phyloP scores from a whole-genome alignment of 495 filamentous ascomycete species.

The Bacidia rubella region DNA sequence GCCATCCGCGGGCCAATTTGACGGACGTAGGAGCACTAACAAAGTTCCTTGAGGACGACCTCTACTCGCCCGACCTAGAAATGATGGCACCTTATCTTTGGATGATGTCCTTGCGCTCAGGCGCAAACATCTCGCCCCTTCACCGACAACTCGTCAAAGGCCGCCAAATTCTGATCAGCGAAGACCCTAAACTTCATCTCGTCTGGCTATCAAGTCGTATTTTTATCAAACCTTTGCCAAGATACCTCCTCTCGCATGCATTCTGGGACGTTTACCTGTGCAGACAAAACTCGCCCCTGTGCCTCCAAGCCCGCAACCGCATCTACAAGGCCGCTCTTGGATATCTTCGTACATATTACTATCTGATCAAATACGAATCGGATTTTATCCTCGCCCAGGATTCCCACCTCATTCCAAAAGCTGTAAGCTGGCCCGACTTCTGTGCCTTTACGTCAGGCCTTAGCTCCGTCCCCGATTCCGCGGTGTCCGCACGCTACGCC shows the following conservation, averaged over 20 bases:
- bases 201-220: constrained; percentile 37
- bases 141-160: constrained; percentile 28
- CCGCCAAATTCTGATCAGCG: constrained; percentile 32
- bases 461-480: constrained; percentile 4
- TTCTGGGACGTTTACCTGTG: constrained; percentile 33
- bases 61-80: constrained; percentile 10
- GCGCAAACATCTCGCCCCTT: constrained; percentile 23
- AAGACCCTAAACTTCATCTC: constrained; percentile 39
- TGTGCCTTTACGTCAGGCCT: constrained; percentile 8
- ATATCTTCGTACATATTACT: constrained; percentile 27
- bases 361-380: constrained; percentile 26
- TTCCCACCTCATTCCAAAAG: constrained; percentile 18
- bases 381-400: constrained; percentile 28
- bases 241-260: constrained; percentile 29
- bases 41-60: too few relatives aligned
- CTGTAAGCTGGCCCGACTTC: constrained; percentile 14
- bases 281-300: not conserved
- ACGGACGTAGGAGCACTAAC: too few relatives aligned
- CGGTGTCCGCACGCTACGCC: constrained; percentile 20
- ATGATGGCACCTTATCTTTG: constrained; percentile 19
- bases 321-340: constrained; percentile 21
- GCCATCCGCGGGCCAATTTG: too few relatives aligned
- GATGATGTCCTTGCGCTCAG: constrained; percentile 22
- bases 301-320: not conserved
- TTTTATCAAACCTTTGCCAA: constrained; percentile 43